A percentile compares a stretch with the other conserved stretches of the same genome.
Conservation (phyloP, 2,329 filamentous ascomycete genomes). For the Geosmithia morbida region DNA sequence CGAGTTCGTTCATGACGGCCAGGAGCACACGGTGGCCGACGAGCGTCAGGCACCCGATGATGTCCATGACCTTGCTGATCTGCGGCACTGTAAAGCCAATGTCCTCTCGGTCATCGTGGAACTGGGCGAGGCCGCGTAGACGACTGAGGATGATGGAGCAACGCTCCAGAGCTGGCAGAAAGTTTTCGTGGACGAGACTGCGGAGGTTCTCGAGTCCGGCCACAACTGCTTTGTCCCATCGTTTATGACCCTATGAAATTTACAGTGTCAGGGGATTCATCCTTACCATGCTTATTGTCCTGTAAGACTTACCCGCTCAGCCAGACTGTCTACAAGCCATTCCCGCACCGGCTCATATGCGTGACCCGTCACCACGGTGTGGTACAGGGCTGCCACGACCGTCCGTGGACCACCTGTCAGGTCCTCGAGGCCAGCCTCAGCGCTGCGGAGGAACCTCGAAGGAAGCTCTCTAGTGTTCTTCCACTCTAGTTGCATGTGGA, state of each 20-base stretch:
- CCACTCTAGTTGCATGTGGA: conserved; percentile 71
- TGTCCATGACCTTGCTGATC: conserved; percentile 52
- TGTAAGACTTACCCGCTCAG: conserved; percentile 48
- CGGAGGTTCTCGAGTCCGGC: conserved; percentile 67
- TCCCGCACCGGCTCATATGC: conserved; percentile 63
- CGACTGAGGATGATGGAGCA: conserved; percentile 69
- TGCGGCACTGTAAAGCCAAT: conserved; percentile 52
- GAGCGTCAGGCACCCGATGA: conserved; percentile 60
- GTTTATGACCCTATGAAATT: conserved; percentile 59
- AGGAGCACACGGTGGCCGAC: conserved; percentile 60
- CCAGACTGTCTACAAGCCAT: conserved; percentile 76
- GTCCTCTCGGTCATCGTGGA: conserved; percentile 51
- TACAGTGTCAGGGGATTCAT: neutral
- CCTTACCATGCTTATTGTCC: too few relatives aligned
- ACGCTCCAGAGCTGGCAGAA: conserved; percentile 77
- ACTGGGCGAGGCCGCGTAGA: conserved; percentile 70
- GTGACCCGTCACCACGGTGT: conserved; percentile 72
- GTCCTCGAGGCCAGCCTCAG: conserved; percentile 60
- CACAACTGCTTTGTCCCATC: conserved; percentile 82
- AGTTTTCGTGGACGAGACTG: conserved; percentile 69
- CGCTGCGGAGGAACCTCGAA: conserved; percentile 58
- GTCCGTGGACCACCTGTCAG: conserved; percentile 37
- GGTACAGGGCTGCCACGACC: conserved; percentile 66
- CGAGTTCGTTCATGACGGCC: conserved; percentile 60
- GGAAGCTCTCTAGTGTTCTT: conserved; percentile 71